Percentiles rank a stretch among this genome's conserved stretches.
Evolutionary conservation across 768 basidiomycete genomes (phyloP).

Genomic region (Strobilomyces confusus): DNA sequence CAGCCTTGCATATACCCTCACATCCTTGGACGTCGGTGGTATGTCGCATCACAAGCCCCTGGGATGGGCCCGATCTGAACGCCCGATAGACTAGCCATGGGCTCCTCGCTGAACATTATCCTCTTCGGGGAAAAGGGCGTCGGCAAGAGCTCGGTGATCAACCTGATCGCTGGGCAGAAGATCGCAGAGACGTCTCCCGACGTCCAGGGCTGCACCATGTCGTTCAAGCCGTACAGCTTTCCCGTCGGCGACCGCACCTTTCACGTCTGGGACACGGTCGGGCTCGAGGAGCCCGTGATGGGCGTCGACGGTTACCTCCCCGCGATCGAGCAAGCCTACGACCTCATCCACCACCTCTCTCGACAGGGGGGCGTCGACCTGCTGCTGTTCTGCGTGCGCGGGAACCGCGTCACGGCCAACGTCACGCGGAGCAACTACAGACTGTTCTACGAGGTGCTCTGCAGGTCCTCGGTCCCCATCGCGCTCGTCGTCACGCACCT

Average conservation of each 20-base stretch:
- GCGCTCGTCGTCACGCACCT: conserved; percentile 38
- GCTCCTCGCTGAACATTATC: conserved; percentile 34
- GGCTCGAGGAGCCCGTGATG: conserved; percentile 31
- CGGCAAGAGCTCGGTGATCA: conserved; percentile 34
- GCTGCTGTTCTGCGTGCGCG: conserved; percentile 40
- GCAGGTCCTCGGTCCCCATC: conserved; percentile 31
- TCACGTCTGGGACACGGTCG: conserved; percentile 34
- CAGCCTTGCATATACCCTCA: not conserved
- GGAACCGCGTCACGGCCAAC: conserved; percentile 37
- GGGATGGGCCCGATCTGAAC: conserved; percentile 19
- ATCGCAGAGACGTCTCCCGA: conserved; percentile 26
- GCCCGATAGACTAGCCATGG: conserved; percentile 15
- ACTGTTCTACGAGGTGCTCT: conserved; percentile 41
- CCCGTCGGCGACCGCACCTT: conserved; percentile 13
- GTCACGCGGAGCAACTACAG: conserved; percentile 38
- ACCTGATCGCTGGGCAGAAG: conserved; percentile 26
- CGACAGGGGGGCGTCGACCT: conserved; percentile 36
- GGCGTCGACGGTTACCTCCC: conserved; percentile 25
- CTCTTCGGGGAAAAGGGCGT: conserved; percentile 43
- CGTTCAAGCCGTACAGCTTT: conserved; percentile 26
- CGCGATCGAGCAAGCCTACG: conserved; percentile 28
- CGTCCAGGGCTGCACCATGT: conserved; percentile 37
- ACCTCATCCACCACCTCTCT: conserved; percentile 33
- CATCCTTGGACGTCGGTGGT: conserved; percentile 6
- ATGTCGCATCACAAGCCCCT: not conserved